Percentiles rank a stretch among this genome's conserved stretches.
Evolutionary conservation across 306 rosid species (phyloP).

Genomic region (Dalbergia cochinchinensis): DNA sequence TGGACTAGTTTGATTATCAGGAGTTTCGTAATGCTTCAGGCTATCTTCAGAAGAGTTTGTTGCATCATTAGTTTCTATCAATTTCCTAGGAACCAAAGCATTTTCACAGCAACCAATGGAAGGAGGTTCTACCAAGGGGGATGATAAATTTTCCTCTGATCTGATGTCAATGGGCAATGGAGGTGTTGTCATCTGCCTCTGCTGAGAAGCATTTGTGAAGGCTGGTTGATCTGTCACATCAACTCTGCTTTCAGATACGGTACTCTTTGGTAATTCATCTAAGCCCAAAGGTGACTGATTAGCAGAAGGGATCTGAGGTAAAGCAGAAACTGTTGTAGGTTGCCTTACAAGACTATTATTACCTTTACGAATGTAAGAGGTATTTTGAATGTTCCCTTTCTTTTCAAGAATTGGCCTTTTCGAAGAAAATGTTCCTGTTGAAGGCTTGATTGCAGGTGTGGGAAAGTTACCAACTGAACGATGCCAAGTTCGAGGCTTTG

Average conservation of each 20-base stretch:
- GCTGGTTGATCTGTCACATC: slow-evolving; percentile 50
- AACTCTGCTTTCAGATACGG: slow-evolving; percentile 55
- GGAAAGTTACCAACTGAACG: slow-evolving; percentile 56
- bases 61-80: slow-evolving; percentile 50
- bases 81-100: slow-evolving; percentile 52
- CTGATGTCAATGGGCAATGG: slow-evolving; percentile 47
- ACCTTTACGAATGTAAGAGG: slow-evolving; percentile 93
- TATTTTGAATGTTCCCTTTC: slow-evolving; percentile 62
- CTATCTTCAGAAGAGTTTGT: slow-evolving; percentile 53
- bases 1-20: slow-evolving; percentile 57
- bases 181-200: slow-evolving; percentile 56
- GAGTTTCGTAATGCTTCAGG: slow-evolving; percentile 49
- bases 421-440: slow-evolving; percentile 52
- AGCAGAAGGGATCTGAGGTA: slow-evolving; percentile 52
- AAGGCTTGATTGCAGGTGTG: slow-evolving; percentile 49
- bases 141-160: slow-evolving; percentile 55
- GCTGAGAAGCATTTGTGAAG: slow-evolving; percentile 47
- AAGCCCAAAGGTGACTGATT: slow-evolving; percentile 54
- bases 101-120: slow-evolving; percentile 57
- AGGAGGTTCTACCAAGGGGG: slow-evolving; percentile 54
- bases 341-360: slow-evolving; percentile 89
- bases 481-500: slow-evolving; percentile 80
- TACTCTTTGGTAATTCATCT: slow-evolving; percentile 56
- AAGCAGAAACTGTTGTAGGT: slow-evolving; percentile 61
- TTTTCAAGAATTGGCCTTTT: slow-evolving; percentile 58